Conservation (phyloP, 148 eudicot genomes). For the Amaranthus cruentus region DNA sequence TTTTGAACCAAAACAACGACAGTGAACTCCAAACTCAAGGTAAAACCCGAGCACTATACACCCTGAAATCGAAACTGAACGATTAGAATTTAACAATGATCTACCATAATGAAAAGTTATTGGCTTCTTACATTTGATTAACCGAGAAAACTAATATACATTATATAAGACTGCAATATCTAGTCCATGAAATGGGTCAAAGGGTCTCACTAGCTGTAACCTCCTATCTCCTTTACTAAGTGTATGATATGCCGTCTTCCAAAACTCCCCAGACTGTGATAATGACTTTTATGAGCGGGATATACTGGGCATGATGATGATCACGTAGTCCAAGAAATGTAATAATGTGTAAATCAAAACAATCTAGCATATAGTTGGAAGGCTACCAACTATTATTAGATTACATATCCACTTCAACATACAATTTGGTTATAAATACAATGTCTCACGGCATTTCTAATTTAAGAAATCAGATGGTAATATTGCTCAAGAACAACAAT, state of each 20-base stretch:
- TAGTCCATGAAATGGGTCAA: not conserved
- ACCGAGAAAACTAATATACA: not conserved
- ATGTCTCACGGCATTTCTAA: not conserved
- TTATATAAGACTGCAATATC: not conserved
- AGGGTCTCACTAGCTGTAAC: no score
- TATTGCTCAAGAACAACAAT: not conserved
- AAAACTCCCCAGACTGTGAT: no score
- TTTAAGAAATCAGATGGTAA: not conserved
- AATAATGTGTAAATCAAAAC: not conserved
- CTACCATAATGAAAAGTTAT: not conserved
- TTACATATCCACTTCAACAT: not conserved
- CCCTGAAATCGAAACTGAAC: slow-evolving; percentile 13
- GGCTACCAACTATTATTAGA: not conserved
- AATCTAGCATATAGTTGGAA: not conserved
- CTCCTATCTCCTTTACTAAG: no score
- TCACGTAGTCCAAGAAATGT: not conserved
- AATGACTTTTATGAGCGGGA: no score
- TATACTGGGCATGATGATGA: no score
- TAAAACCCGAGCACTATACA: slow-evolving; percentile 3
- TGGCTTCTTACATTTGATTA: not conserved
- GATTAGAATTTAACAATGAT: slow-evolving; percentile 7
- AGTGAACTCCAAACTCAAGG: not conserved
- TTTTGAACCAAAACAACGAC: slow-evolving; percentile 10
- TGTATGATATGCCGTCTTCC: no score
- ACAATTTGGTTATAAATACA: not conserved